Evolutionary conservation across 164 flowering plant genomes (phyloP).

Genomic region (Aristolochia fimbriata): DNA sequence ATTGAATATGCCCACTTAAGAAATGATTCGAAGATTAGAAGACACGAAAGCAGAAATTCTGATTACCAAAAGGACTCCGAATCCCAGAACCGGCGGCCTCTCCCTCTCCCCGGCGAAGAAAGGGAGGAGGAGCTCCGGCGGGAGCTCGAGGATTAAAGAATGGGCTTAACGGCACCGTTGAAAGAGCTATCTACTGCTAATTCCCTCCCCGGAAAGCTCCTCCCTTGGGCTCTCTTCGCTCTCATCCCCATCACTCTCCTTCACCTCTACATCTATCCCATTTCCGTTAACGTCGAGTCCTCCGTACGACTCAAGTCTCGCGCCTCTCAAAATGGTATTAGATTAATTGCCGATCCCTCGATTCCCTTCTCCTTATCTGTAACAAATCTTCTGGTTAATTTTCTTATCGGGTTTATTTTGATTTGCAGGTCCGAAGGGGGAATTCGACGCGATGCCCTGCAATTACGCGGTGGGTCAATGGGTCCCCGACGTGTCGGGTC

Average conservation of each 20-base stretch:
- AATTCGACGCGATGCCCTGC: constrained; percentile 19
- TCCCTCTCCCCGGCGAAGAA: neutral
- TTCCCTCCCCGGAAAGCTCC: constrained; percentile 29
- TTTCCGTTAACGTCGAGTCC: constrained; percentile 11
- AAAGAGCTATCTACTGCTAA: constrained; percentile 17
- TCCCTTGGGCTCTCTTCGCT: constrained; percentile 38
- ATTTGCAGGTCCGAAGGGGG: no score
- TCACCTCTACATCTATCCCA: constrained; percentile 40
- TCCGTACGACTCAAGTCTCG: constrained; percentile 7
- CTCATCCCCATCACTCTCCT: constrained; percentile 40
- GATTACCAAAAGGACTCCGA: no score
- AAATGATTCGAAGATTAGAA: no score
- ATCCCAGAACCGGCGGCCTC: no score
- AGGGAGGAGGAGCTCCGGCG: neutral
- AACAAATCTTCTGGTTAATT: neutral
- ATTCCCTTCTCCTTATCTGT: neutral
- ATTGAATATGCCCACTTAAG: no score
- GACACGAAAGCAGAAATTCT: no score
- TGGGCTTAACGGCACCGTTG: constrained; percentile 26
- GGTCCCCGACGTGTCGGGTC: constrained; percentile 51
- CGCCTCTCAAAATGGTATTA: constrained; percentile 10
- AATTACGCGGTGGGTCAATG: constrained; percentile 64
- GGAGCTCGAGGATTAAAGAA: constrained; percentile 9
- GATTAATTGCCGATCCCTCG: neutral
- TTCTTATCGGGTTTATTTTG: neutral